Percentiles rank a stretch among this genome's conserved stretches.
phyloP scores from a whole-genome alignment of 495 filamentous ascomycete species.

The Daldinia concentrica region DNA sequence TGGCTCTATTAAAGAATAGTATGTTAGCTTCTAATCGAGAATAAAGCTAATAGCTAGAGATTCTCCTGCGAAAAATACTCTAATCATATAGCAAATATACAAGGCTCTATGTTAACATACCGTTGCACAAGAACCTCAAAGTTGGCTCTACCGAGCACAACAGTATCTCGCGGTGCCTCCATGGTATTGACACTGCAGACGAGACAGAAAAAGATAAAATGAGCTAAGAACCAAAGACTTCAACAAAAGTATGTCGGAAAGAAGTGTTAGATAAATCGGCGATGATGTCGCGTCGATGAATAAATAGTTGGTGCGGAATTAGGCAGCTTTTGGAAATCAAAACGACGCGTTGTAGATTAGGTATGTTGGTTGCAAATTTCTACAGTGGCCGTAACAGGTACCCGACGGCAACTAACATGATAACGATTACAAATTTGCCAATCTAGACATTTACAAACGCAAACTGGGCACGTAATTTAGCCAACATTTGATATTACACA shows the following conservation, averaged over 20 bases:
- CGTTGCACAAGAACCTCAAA: slow-evolving; percentile 2
- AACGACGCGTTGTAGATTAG: not conserved
- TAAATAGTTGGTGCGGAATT: not conserved
- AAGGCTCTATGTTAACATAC: not conserved
- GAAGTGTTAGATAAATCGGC: not conserved
- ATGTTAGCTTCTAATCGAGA: slow-evolving; percentile 2
- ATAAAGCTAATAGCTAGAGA: not conserved
- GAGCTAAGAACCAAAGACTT: not conserved
- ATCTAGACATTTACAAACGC: not conserved
- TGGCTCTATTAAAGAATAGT: not conserved
- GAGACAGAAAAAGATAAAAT: not conserved
- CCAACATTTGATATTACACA: too few species aligned
- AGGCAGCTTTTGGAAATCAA: not conserved
- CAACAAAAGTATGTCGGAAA: not conserved
- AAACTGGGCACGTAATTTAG: not conserved
- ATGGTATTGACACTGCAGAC: not conserved
- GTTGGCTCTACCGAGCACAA: not conserved
- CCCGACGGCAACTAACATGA: not conserved
- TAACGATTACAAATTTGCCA: not conserved
- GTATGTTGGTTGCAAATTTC: not conserved
- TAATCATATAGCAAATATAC: not conserved
- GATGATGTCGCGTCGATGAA: not conserved
- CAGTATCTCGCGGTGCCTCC: not conserved
- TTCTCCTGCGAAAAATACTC: not conserved
- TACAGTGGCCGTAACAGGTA: too few species aligned